Base-by-base conservation (phyloP, 73 alveolate genomes). In the Blepharisma japonicum region DNA sequence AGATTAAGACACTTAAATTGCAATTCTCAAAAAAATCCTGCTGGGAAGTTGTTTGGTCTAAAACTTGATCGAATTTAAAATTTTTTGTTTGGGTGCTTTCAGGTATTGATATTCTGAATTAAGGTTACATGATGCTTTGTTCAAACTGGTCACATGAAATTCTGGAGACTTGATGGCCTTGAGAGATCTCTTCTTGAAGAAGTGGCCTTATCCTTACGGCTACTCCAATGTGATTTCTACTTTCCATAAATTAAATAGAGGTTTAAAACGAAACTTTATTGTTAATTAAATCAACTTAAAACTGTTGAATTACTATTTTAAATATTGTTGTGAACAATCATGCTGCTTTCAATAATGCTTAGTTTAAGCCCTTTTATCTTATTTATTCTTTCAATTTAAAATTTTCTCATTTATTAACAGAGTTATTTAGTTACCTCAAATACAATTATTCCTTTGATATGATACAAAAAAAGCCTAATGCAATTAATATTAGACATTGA, bases 1-100 rank as follows among this genome's bases (percentile, higher is more conserved):
- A 83, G 6, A 93, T 87, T 55, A 89, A 79, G 25, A 85, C 83
- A 68, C 81, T 83, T 4, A 90, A 18, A 14, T 51, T 89, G 21
- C 86, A 55, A 47, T 71, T 82, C 53, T 83, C 90, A 72, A 81
- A 93, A 42, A 93, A 88, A 46, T 83, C 83, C 6, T 88, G 68
- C 56, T 93, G 88, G 7, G 95, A 56, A 2, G 92, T 68, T 11
- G 86, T 81, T 85, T 91, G 84, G 7, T 85, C 92, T 49, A 88
- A 84, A 0, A 93, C 90, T 48, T 84, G 86, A 81, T 93, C 97
- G 71, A 91, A 93, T 71, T 86, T 89, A 76, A 90, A 91, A 21
- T 85, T 71, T 68, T 86, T 79, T 51, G 78, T 56, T 68, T 68
- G 78, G 42, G 66, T 82, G 27, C 27, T 14, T 11, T 51, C 66